Evolutionary conservation across 1,139 yeast species (phyloP), one percentile per base, ranked within the genome.

Genomic region (Lodderomyces oxycetoniae): DNA sequence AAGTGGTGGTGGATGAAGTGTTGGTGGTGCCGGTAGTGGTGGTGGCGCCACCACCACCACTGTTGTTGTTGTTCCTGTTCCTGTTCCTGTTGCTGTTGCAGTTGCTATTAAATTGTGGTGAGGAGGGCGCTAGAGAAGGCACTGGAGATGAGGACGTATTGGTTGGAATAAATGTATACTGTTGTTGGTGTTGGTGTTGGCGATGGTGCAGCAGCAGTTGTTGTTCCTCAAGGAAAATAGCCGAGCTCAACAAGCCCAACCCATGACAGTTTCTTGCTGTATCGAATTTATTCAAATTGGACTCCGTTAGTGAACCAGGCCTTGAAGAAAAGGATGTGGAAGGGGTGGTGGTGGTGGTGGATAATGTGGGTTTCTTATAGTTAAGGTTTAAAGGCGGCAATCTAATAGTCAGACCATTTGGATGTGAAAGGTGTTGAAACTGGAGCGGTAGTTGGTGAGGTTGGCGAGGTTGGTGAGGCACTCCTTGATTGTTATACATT

Each of bases 161-260:
- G 14, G 12, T 11, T 12, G 28, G 33, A 19, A 7, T 13, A 22
- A 13, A 11, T 20, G 11, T 15, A 17, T 12, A 12, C 3, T 15
- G 16, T 8, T 17, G 26, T 4, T 13, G 9, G 20, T 25, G 32
- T 10, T 24, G 31, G 12, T 28, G 19, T 11, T 21, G 32, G 3
- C 23, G 31, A 11, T n/a, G 16, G 25, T 25, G 25, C 22, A 21
- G 32, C 24, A 12, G 26, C 9, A 19, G 37, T 28, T 30, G 36
- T 32, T 42, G 39, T 21, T 38, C 36, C 9, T 37, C 37, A 28
- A 28, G 34, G 25, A 39, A 33, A 13, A 45, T 36, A 5, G 48
- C 48, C 10, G 45, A 35, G 15, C 39, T 35, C 25, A 45, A 39
- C 28, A 45, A 38, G 2, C 48, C 48, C 17, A 45, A 41, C 1